Evolutionary conservation across 768 basidiomycete species (phyloP).

Genomic region (Cystoderma amianthinum): DNA sequence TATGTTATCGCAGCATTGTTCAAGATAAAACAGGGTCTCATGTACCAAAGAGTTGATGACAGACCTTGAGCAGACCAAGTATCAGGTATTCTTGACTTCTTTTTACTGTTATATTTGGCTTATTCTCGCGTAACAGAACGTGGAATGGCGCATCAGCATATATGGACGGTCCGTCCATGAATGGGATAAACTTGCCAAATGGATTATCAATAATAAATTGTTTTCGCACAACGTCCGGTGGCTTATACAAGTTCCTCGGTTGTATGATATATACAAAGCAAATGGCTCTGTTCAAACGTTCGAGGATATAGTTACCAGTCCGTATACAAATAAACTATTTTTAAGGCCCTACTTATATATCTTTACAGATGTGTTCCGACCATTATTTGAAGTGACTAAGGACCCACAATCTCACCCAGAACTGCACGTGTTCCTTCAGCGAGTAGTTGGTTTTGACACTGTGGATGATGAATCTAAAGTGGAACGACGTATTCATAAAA

Average conservation of each 20-base stretch:
- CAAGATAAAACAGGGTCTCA: background rate
- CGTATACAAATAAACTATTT: conserved; percentile 18
- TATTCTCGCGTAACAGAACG: conserved; percentile 71
- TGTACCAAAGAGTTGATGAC: conserved; percentile 76
- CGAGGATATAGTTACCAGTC: conserved; percentile 86
- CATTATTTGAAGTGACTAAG: conserved; percentile 93
- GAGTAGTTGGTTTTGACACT: conserved; percentile 95
- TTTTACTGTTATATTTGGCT: background rate
- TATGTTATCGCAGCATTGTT: conserved; percentile 23
- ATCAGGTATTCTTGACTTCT: conserved; percentile 55
- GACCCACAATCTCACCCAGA: conserved; percentile 89
- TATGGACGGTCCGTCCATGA: conserved; percentile 80
- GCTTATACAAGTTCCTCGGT: conserved; percentile 91
- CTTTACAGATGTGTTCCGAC: conserved; percentile 77
- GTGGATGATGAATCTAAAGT: conserved; percentile 97
- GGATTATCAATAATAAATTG: conserved; percentile 91
- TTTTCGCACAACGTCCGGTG: conserved; percentile 97
- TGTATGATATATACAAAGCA: conserved; percentile 94
- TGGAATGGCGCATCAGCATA: conserved; percentile 96
- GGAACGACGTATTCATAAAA: conserved; percentile 86
- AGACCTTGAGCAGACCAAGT: conserved; percentile 98
- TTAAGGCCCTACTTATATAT: conserved; percentile 1
- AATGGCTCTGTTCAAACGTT: conserved; percentile 80
- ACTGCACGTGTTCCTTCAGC: conserved; percentile 89
- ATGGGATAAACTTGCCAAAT: conserved; percentile 98